Evolutionary conservation across 345 rosid species (phyloP).

Genomic region (Cardamine resedifolia): DNA sequence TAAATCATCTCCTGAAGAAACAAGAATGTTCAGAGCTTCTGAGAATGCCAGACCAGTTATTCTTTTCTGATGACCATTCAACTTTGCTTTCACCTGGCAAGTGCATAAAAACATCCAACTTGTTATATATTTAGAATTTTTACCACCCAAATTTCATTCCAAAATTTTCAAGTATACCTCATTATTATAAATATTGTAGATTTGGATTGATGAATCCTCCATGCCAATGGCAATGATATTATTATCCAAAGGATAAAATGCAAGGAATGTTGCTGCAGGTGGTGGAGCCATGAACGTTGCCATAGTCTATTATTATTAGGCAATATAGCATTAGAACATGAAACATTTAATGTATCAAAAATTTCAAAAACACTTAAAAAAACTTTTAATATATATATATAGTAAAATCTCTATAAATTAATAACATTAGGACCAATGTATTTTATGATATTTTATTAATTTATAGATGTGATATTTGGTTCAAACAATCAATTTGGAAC

Average conservation of each 20-base stretch:
- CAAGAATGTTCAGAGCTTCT: constrained; percentile 59
- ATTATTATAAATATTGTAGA: constrained; percentile 59
- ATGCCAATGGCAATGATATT: constrained; percentile 80
- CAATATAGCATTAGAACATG: background rate
- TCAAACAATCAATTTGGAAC: too few relatives aligned
- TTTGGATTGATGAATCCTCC: constrained; percentile 77
- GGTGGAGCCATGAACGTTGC: constrained; percentile 83
- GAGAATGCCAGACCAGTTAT: constrained; percentile 95
- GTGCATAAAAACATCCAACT: constrained; percentile 13
- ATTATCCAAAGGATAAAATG: constrained; percentile 75
- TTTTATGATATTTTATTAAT: too few relatives aligned
- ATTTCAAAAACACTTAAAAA: too few relatives aligned
- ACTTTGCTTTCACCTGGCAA: constrained; percentile 64
- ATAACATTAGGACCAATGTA: too few relatives aligned
- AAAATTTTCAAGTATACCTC: constrained; percentile 48
- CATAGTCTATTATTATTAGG: constrained; percentile 55
- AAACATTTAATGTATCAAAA: too few relatives aligned
- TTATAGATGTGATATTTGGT: too few relatives aligned
- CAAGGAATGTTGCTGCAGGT: constrained; percentile 79
- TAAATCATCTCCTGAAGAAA: constrained; percentile 74
- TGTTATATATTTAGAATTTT: background rate
- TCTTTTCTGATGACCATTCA: constrained; percentile 80
- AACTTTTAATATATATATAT: too few relatives aligned
- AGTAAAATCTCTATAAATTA: too few relatives aligned
- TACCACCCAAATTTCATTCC: constrained; percentile 15